These are phyloP conservation scores for Dictyostelium gargantuum DNA, from an alignment of 208 protist species.

Conservation along the genomic window DNA sequence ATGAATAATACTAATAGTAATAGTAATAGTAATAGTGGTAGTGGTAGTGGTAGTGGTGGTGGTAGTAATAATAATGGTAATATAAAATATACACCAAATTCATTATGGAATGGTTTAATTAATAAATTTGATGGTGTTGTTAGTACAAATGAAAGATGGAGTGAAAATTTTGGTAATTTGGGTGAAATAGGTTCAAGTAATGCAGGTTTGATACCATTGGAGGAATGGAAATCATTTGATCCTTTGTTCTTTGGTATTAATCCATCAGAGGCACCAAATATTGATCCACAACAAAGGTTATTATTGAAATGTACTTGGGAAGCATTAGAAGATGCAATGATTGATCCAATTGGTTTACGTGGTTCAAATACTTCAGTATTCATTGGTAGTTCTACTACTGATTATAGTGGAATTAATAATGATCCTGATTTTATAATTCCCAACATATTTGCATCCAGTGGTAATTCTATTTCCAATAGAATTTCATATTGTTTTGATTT, in stretches of 20 bases:
- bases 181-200: not conserved
- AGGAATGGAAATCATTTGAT: constrained; percentile 69
- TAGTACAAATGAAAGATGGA: not conserved
- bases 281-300: constrained; percentile 77
- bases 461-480: constrained; percentile 46
- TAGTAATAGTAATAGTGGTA: no score
- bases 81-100: no score
- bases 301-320: constrained; percentile 19
- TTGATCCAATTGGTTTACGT: not conserved
- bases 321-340: not conserved
- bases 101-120: constrained; percentile 62
- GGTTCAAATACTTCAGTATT: constrained; percentile 13
- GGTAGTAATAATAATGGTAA: not conserved
- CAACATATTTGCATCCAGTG: not conserved
- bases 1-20: no score
- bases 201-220: constrained; percentile 62
- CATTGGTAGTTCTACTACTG: not conserved
- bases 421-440: not conserved
- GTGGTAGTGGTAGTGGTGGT: no score
- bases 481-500: no score
- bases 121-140: constrained; percentile 55
- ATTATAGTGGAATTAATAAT: not conserved
- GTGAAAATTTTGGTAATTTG: no score
- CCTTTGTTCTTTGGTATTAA: constrained; percentile 75
- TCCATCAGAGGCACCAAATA: constrained; percentile 59